Evolutionary conservation across 805 yeast genomes (phyloP).

Genomic region (Candida piceae): DNA sequence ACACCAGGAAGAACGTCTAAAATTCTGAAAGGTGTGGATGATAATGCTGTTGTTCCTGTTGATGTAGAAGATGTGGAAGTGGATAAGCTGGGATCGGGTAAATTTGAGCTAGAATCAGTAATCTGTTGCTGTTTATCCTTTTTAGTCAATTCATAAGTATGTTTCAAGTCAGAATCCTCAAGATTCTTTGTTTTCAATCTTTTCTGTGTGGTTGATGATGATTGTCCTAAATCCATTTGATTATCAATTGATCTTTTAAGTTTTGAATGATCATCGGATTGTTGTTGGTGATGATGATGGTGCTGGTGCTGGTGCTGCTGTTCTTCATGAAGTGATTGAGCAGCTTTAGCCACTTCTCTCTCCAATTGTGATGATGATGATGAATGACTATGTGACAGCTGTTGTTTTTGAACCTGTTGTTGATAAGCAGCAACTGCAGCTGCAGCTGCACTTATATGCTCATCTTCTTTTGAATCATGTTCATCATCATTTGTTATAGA

Average conservation of each 20-base stretch:
- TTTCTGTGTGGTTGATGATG: no score
- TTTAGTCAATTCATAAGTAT: no score
- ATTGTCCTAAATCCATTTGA: no score
- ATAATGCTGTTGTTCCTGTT: background rate
- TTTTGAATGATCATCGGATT: no score
- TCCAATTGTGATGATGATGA: background rate
- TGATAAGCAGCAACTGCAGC: conserved; percentile 22
- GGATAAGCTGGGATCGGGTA: no score
- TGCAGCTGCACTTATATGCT: conserved; percentile 16
- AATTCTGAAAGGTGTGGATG: conserved; percentile 7
- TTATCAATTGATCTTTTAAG: background rate
- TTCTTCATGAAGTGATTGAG: background rate
- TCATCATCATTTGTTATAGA: conserved; percentile 12
- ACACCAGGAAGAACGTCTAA: conserved; percentile 21
- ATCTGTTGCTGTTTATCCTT: no score
- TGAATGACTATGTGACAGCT: no score
- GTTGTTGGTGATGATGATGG: background rate
- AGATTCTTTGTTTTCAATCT: no score
- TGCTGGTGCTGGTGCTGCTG: no score
- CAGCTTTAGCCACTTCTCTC: background rate
- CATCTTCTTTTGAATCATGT: conserved; percentile 11
- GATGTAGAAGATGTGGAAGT: background rate
- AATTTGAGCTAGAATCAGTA: no score
- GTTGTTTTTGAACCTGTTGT: conserved; percentile 7
- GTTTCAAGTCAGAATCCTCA: no score